Evolutionary conservation across 371 early-diverging fungal species (phyloP), one percentile per base, ranked within the genome.

Genomic region (Syncephalastrum contaminatum): DNA sequence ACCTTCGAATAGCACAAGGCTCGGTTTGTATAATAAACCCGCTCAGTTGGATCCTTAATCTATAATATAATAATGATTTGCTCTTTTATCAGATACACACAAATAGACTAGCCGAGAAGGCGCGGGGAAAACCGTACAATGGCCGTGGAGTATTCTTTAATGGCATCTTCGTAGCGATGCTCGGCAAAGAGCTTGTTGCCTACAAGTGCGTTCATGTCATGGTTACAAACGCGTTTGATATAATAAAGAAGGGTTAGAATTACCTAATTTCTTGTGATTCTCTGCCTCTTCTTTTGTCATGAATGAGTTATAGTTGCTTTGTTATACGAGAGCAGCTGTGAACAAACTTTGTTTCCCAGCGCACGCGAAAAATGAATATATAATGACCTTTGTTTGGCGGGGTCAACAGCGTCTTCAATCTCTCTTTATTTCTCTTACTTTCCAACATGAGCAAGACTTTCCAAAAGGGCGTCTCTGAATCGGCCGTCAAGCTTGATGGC

Each of bases 11-110:
- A 88, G 59, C 86, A 86, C 18, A 89, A 70, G 21, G 93, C 90
- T 36, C 93, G 75, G 64, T 94, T 94, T 15, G 90, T 88, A 63
- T 85, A 92, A 63, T 88, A 89, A 5, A 84, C 67, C 14, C 85
- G 74, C 36, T 86, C 81, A 25, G 54, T 67, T 2, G 85, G 81
- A 58, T 88, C 80, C 56, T 89, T 77, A 49, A 88, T 88, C 85
- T 86, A 64, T 47, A 30, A 30, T 30, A 30, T 30, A 12, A 30
- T 30, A 30, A 30, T 30, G 51, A 47, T 25, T 30, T 30, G 36
- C 36, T 30, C 15, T 39, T 30, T 39, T 30, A 18, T 19, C 25
- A 47, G 36, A 43, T 40, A 53, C n/a, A 36, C 22, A 42, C 22
- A 43, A 41, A 27, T n/a, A 22, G 39, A 25, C 22, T 13, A 16